These are phyloP conservation scores for Penicillium argentinense DNA, from an alignment of 495 filamentous ascomycete species.

Conservation along the genomic window DNA sequence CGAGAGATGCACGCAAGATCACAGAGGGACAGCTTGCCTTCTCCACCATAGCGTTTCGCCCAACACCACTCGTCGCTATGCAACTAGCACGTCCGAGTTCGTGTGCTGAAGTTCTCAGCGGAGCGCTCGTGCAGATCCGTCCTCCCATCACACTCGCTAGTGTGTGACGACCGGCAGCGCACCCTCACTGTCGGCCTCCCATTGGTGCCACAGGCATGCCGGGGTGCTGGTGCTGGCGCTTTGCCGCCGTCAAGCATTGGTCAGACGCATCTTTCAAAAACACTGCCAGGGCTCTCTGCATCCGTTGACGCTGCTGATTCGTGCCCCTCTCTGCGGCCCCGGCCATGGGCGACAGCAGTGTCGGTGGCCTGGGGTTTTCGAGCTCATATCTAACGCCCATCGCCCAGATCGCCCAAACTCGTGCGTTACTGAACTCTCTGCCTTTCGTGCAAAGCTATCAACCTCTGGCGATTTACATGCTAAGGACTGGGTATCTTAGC, in stretches of 20 bases:
- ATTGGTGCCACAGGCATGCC: constrained; percentile 35
- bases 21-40: constrained; percentile 2
- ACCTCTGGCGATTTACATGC: constrained; percentile 25
- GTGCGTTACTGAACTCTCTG: constrained; percentile 11
- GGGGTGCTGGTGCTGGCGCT: constrained; percentile 36
- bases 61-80: constrained; percentile 8
- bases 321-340: constrained; percentile 35
- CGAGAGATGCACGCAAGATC: constrained; percentile 12
- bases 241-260: constrained; percentile 41
- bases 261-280: constrained; percentile 40
- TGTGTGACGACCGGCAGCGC: constrained; percentile 40
- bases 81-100: constrained; percentile 8
- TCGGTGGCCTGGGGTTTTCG: constrained; percentile 15
- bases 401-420: constrained; percentile 22
- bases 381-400: constrained; percentile 32
- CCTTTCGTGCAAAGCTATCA: constrained; percentile 1
- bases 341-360: constrained; percentile 21
- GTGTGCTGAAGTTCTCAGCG: constrained; percentile 19
- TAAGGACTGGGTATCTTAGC: constrained; percentile 35
- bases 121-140: constrained; percentile 35
- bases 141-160: constrained; percentile 40
- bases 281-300: constrained; percentile 22
- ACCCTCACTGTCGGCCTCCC: constrained; percentile 17
- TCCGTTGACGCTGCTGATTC: constrained; percentile 25
- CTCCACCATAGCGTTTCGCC: constrained; percentile 20